phyloP scores from a whole-genome alignment of 768 basidiomycete species.

The Mycena filopes region DNA sequence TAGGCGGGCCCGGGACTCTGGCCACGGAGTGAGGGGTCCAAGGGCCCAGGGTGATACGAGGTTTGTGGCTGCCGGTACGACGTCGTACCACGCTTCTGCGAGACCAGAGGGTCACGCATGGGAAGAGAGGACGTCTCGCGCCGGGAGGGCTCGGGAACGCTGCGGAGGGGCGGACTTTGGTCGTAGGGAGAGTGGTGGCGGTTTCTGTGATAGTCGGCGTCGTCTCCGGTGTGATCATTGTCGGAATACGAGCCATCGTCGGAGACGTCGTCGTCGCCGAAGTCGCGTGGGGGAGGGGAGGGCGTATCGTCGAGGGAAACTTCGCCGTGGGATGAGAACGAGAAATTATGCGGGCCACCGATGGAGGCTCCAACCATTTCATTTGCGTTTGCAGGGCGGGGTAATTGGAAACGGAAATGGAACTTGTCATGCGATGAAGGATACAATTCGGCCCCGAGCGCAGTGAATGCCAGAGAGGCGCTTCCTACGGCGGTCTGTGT shows the following conservation, averaged over 20 bases:
- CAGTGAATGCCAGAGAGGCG: no score
- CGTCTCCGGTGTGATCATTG: constrained; percentile 47
- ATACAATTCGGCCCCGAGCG: no score
- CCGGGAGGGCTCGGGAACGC: not conserved
- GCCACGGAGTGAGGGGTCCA: not conserved
- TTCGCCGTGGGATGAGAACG: constrained; percentile 2
- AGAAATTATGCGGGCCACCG: not conserved
- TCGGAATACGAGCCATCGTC: constrained; percentile 38
- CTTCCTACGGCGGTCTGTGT: no score
- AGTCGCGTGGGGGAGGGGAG: constrained; percentile 15
- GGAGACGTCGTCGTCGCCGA: constrained; percentile 41
- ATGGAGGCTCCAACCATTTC: no score
- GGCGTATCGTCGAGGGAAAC: constrained; percentile 9
- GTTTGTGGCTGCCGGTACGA: constrained; percentile 2
- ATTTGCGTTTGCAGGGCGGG: no score
- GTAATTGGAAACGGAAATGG: no score
- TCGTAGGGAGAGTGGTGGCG: constrained; percentile 9
- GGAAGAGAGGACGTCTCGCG: constrained; percentile 3
- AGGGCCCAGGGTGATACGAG: not conserved
- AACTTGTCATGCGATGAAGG: no score
- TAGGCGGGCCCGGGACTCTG: not conserved
- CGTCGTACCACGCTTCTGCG: constrained; percentile 6
- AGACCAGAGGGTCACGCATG: constrained; percentile 12
- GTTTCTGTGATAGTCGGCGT: constrained; percentile 40
- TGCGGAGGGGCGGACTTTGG: not conserved